Base-by-base conservation (phyloP, 2,329 filamentous ascomycete genomes). In the Elsinoe perseae region DNA sequence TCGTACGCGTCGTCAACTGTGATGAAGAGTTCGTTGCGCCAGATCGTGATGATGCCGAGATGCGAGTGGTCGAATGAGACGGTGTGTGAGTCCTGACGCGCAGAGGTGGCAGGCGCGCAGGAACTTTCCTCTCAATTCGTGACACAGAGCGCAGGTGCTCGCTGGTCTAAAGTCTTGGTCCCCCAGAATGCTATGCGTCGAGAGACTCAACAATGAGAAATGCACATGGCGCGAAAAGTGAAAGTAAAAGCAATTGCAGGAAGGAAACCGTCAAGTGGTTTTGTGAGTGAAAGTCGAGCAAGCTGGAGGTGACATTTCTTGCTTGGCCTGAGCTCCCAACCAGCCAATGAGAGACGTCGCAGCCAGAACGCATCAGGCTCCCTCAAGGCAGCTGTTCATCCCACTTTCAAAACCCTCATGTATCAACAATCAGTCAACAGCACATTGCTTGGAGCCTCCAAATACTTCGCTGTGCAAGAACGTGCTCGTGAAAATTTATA, bases 81-180 rank as follows among this genome's bases (percentile, higher is more conserved):
- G 50, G 28, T 44, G 18, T 28, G 52, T 25, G 38, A 54, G 8
- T 53, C 9, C 50, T 53, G 50, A 57, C 58, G 54, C 55, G 58
- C 55, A 44, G 48, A 50, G 40, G 16, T 42, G 20, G 30, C 23
- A 40, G 50, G 36, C 52, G 52, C 52, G 52, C 36, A 54, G 18
- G 36, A 54, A 38, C 16, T 28, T 32, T 27, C 44, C 44, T 25
- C 10, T 28, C 27, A 7, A n/a, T 3, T 18, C 14, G 44, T 27
- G 25, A 27, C 21, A 14, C 25, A 14, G 14, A 21, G 44, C 25
- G 44, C 8, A 30, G 44, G 18, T 9, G 44, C 44, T 23, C 44
- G 30, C 32, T 25, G 25, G 9, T 6, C 7, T 12, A 12, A n/a
- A 16, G 21, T 23, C 6, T 18, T 20, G 44, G 20, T 32, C 23